Evolutionary conservation across 2,329 filamentous ascomycete species (phyloP), one percentile per base, ranked within the genome.

Genomic region (Fusarium camptoceras): DNA sequence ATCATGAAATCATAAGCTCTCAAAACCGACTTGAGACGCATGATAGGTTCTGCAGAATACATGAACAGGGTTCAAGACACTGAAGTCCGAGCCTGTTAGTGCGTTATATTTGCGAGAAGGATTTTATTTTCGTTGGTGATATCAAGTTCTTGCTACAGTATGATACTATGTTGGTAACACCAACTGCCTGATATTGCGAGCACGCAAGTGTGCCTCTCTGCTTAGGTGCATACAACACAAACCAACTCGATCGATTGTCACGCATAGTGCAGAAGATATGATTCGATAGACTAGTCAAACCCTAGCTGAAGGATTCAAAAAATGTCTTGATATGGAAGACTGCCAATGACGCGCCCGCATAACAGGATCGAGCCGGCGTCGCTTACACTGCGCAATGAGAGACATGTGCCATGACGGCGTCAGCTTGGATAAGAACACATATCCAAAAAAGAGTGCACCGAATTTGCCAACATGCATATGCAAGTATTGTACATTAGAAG

Each of bases 61-160:
- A 37, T 37, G 34, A 37, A 37, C 48, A 43, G 48, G 50, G 39
- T 20, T 14, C 42, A 27, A 59, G 25, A n/a, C 41, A 30, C 55
- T 46, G 22, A 49, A 48, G 18, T 43, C 54, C 54, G 47, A 42
- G n/a, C 24, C 15, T 25, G 18, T 34, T 27, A 27, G 25, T 60
- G 34, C 28, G 12, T n/a, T 41, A 48, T 43, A 16, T 48, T 24
- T 41, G 22, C 24, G 22, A 50, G 39, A 39, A 66, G 27, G 31
- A 34, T 62, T 61, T n/a, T 22, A 48, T 41, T 64, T 64, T 42
- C n/a, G 54, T 54, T 60, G 61, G 61, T 49, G 42, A 60, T 25
- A 27, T 42, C 27, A 42, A 37, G 18, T 37, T 27, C 15, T 37
- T 5, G n/a, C 4, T 27, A 37, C 30, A 18, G 46, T 6, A 20